Conservation (phyloP, 2,329 filamentous ascomycete species). For the Botrytis squamosa region DNA sequence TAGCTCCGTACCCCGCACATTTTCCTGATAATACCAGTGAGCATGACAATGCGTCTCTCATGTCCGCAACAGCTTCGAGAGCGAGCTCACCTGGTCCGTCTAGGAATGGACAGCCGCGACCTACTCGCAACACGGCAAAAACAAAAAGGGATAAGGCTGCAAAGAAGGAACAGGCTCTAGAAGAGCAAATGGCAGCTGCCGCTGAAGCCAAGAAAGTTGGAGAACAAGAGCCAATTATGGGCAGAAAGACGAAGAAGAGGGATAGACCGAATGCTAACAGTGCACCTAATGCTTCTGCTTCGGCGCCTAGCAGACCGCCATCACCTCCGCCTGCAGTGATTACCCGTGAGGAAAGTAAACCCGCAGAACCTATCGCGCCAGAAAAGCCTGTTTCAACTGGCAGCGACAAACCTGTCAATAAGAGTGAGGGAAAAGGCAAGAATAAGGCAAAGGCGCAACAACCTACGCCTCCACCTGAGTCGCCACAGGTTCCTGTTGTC, state of each 20-base stretch:
- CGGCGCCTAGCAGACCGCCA: slow-evolving; percentile 32
- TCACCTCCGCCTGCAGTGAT: slow-evolving; percentile 30
- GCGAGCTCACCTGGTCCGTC: slow-evolving; percentile 68
- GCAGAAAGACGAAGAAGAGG: slow-evolving; percentile 83
- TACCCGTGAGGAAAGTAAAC: slow-evolving; percentile 15
- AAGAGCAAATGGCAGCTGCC: slow-evolving; percentile 53
- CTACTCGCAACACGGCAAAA: slow-evolving; percentile 65
- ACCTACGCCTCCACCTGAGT: slow-evolving; percentile 30
- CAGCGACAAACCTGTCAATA: slow-evolving; percentile 24
- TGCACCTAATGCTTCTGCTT: slow-evolving; percentile 34
- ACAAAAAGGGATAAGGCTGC: slow-evolving; percentile 73
- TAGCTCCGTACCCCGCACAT: slow-evolving; percentile 43
- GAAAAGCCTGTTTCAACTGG: slow-evolving; percentile 1
- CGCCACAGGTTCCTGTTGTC: slow-evolving; percentile 28
- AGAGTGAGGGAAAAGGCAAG: slow-evolving; percentile 29
- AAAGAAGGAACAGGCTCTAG: slow-evolving; percentile 59
- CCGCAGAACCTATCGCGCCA: not conserved
- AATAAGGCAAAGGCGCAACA: slow-evolving; percentile 31
- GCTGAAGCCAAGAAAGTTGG: slow-evolving; percentile 45
- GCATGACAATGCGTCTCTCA: slow-evolving; percentile 69
- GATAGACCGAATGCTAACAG: slow-evolving; percentile 50
- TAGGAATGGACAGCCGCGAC: slow-evolving; percentile 56
- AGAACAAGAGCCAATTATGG: slow-evolving; percentile 67
- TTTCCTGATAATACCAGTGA: slow-evolving; percentile 75
- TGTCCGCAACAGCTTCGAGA: slow-evolving; percentile 70